Conservation (phyloP, 2,329 filamentous ascomycete genomes). For the Epichloe uncinata region DNA sequence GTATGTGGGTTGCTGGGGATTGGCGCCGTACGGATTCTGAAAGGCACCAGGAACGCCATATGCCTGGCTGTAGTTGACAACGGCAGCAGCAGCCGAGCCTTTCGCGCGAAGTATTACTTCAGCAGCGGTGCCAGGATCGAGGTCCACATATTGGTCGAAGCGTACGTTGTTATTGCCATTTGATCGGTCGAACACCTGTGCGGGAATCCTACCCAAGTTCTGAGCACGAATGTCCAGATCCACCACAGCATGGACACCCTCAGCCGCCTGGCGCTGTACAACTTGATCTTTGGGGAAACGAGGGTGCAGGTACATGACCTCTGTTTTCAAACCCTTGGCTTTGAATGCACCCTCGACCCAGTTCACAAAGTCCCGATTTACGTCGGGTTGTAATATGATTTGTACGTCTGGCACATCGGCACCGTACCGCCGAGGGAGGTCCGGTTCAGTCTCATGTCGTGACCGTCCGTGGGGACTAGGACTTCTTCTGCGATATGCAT, state of each 20-base stretch:
- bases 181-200: slow-evolving; percentile 77
- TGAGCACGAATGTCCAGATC: slow-evolving; percentile 62
- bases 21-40: slow-evolving; percentile 19
- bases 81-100: slow-evolving; percentile 19
- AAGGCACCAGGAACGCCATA: slow-evolving; percentile 16
- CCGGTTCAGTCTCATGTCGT: slow-evolving; percentile 42
- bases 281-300: slow-evolving; percentile 64
- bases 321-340: slow-evolving; percentile 56
- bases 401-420: slow-evolving; percentile 79
- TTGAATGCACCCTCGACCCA: slow-evolving; percentile 72
- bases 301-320: slow-evolving; percentile 68
- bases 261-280: slow-evolving; percentile 72
- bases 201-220: slow-evolving; percentile 55
- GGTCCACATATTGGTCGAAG: slow-evolving; percentile 77
- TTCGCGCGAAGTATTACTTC: slow-evolving; percentile 69
- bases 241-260: slow-evolving; percentile 77
- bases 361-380: slow-evolving; percentile 65
- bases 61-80: slow-evolving; percentile 18
- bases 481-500: slow-evolving; percentile 53
- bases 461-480: slow-evolving; percentile 48
- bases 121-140: slow-evolving; percentile 65
- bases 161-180: slow-evolving; percentile 60
- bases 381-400: slow-evolving; percentile 66
- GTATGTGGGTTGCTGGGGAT: slow-evolving; percentile 14
- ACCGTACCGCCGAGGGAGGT: slow-evolving; percentile 56